Evolutionary conservation across 2,329 filamentous ascomycete species (phyloP), one percentile per base, ranked within the genome.

Genomic region (Neonectria coccinea): DNA sequence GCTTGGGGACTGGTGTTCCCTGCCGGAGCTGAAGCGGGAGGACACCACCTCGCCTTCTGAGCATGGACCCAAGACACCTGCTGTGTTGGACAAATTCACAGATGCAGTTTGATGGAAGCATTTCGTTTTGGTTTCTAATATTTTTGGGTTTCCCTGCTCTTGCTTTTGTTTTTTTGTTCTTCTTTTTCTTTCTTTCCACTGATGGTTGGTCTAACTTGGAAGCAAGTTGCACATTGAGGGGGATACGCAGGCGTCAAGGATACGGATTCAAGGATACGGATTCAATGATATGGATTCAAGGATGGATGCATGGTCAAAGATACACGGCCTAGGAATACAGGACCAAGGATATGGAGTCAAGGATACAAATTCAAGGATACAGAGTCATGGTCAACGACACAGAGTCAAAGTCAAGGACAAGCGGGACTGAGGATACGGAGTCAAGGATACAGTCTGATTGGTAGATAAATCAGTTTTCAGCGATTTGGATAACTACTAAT

Each of bases 401-500:
- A 20, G n/a, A 42, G 39, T 42, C n/a, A 20, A 42, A 11, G 39
- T 42, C 45, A 45, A 47, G 39, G 27, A 51, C 27, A 25, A 25
- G 36, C 36, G 36, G 36, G 36, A 39, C 36, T n/a, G 36, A 20
- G n/a, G 9, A 18, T 42, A 44, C 9, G 3, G 39, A 29, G 41
- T 59, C 51, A 42, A 55, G 11, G 44, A 31, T 36, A 51, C 31
- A 11, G 25, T 51, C 44, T 48, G 22, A 22, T 8, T 22, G 27
- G 14, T 44, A 42, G 25, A 45, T 53, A 57, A 56, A 62, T 65
- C 50, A 62, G 59, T 54, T 50, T 65, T 59, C 41, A 53, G 29
- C 39, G 52, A 56, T 55, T 53, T 66, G 64, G 59, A 66, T 66
- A 66, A 27, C 33, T 47, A 52, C 33, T 47, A 52, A 57, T 58